Base-by-base conservation (phyloP, 768 basidiomycete species). In the Cystoderma amianthinum region DNA sequence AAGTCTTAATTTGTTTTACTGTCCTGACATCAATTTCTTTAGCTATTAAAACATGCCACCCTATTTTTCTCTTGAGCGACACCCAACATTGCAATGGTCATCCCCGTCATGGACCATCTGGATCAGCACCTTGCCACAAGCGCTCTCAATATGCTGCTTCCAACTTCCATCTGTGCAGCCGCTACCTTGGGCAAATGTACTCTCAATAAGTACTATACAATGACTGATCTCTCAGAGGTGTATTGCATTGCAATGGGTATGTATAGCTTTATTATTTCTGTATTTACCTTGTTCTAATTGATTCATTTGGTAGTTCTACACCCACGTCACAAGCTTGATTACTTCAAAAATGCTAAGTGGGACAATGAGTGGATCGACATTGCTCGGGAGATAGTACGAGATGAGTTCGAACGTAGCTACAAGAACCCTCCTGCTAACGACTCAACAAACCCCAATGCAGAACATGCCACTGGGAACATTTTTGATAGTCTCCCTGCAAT, bases 21-120 rank as follows among this genome's bases (percentile, higher is more conserved):
- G 13, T 42, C 28, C 5, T 7, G 11, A 19, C 25, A 21, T 24
- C 35, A 23, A 23, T 18, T 41, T 41, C 19, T 13, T 28, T 9
- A 69, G 65, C 50, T 57, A 11, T 50, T 68, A 38, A 66, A 67
- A 42, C 56, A 62, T 25, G 55, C 56, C 0, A 69, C 57, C 0
- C 46, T 55, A 0, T 61, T 45, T 41, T 68, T 68, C 47, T 68
- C 56, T 1, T 7, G 45, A 1, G 40, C 33, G 10, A 56, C 44
- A 0, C 56, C 60, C 0, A 55, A 42, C 43, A 45, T 69, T 3
- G 50, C 57, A 0, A 49, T 35, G 0, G 60, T 67, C 3, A 67
- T 68, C n/a, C 65, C 63, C 9, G 63, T 58, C 4, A 64, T 65
- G 59, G 61, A 66, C 25, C 25, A 28, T 28, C 7, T 28, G 7